Evolutionary conservation across 345 rosid species (phyloP).

Genomic region (Barbarea vulgaris): DNA sequence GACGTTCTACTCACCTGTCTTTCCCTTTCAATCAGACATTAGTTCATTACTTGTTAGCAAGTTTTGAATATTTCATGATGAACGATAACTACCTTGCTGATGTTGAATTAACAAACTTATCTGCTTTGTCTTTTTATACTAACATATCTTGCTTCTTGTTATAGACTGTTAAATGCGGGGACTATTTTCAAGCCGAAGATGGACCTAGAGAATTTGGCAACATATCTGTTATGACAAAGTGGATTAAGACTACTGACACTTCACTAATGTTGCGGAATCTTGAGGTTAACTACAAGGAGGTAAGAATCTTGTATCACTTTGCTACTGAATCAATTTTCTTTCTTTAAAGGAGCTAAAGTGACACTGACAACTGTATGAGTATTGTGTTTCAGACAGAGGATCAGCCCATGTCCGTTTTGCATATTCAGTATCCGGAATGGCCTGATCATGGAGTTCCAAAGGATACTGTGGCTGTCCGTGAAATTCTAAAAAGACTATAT

Average conservation of each 20-base stretch:
- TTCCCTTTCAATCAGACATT: background rate
- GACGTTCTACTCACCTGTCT: background rate
- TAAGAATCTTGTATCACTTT: slow-evolving; percentile 34
- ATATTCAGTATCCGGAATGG: slow-evolving; percentile 91
- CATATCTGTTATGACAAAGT: slow-evolving; percentile 55
- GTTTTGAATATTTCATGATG: background rate
- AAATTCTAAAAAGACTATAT: slow-evolving; percentile 67
- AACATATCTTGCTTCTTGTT: slow-evolving; percentile 22
- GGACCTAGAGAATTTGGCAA: slow-evolving; percentile 85
- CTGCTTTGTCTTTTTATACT: background rate
- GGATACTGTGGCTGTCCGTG: slow-evolving; percentile 73
- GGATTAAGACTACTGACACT: slow-evolving; percentile 58
- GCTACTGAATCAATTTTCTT: background rate
- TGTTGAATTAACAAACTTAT: slow-evolving; percentile 9
- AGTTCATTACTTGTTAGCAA: background rate
- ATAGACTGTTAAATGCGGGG: slow-evolving; percentile 80
- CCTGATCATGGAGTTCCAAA: slow-evolving; percentile 98
- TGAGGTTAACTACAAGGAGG: slow-evolving; percentile 79
- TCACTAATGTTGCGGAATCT: slow-evolving; percentile 69
- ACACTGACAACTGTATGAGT: background rate
- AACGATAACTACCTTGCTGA: background rate
- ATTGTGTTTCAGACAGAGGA: slow-evolving; percentile 58
- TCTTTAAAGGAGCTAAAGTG: background rate
- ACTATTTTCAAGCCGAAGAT: slow-evolving; percentile 79
- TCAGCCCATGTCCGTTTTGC: slow-evolving; percentile 68